phyloP scores from a whole-genome alignment of 306 rosid species.

The Castanea crenata region DNA sequence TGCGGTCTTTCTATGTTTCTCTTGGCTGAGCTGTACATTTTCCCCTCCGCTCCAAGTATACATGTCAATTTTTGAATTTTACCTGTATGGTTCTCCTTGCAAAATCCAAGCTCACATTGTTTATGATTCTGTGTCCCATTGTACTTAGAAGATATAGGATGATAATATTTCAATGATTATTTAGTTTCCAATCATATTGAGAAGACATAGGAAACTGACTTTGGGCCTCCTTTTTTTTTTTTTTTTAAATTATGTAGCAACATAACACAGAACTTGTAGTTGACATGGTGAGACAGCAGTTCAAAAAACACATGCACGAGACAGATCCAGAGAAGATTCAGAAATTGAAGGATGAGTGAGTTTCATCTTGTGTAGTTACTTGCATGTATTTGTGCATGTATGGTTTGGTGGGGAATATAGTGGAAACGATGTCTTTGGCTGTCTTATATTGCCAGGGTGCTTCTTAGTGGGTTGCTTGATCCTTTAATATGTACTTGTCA shows the following conservation, averaged over 20 bases:
- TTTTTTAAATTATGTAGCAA: slow-evolving; percentile 45
- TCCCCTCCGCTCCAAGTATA: neutral
- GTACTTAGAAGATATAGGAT: neutral
- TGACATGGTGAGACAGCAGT: slow-evolving; percentile 79
- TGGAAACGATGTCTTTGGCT: neutral
- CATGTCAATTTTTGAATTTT: neutral
- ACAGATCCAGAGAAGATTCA: slow-evolving; percentile 88
- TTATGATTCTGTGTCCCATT: neutral
- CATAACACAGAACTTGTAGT: slow-evolving; percentile 70
- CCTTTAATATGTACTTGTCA: neutral
- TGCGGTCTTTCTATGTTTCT: too few relatives aligned
- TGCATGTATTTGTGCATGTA: slow-evolving; percentile 18
- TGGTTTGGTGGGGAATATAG: neutral
- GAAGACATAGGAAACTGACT: slow-evolving; percentile 15
- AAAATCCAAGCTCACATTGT: neutral
- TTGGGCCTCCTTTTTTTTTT: slow-evolving; percentile 1
- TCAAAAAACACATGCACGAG: slow-evolving; percentile 71
- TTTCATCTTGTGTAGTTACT: slow-evolving; percentile 17
- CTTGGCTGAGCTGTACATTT: too few relatives aligned
- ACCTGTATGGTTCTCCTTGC: neutral
- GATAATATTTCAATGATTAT: neutral
- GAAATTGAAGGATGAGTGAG: slow-evolving; percentile 86
- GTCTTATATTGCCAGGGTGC: neutral
- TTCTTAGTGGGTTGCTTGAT: neutral
- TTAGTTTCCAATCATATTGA: neutral